Percentiles rank a stretch among this genome's conserved stretches.
Conservation (phyloP, 805 yeast genomes). For the Yamadazyma phyllophila region DNA sequence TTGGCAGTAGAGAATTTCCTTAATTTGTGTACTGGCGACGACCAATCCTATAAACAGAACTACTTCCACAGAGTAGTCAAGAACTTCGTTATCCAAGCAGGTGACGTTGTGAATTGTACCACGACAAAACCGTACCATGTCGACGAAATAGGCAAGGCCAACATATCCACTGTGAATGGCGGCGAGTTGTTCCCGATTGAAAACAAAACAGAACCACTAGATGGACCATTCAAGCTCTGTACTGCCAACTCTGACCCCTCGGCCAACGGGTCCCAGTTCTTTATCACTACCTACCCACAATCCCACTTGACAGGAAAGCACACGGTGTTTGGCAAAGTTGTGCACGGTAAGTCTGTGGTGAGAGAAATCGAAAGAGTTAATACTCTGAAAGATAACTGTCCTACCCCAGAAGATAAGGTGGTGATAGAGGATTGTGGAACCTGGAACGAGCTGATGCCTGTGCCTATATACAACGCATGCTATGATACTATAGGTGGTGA, state of each 20-base stretch:
- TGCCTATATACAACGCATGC: slow-evolving; percentile 65
- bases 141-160: slow-evolving; percentile 36
- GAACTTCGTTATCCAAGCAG: slow-evolving; percentile 71
- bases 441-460: slow-evolving; percentile 50
- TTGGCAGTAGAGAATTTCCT: slow-evolving; percentile 51
- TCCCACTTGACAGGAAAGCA: slow-evolving; percentile 78
- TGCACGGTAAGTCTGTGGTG: slow-evolving; percentile 65
- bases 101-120: slow-evolving; percentile 49
- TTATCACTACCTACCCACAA: slow-evolving; percentile 64
- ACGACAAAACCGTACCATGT: slow-evolving; percentile 19
- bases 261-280: slow-evolving; percentile 62
- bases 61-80: slow-evolving; percentile 62
- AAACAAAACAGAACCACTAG: slow-evolving; percentile 45
- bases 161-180: slow-evolving; percentile 16
- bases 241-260: slow-evolving; percentile 55
- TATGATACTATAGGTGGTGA: slow-evolving; percentile 65
- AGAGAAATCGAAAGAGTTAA: slow-evolving; percentile 57
- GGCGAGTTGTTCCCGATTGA: slow-evolving; percentile 52
- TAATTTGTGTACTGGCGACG: slow-evolving; percentile 39
- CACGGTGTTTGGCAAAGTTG: slow-evolving; percentile 72
- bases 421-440: slow-evolving; percentile 57
- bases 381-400: slow-evolving; percentile 43
- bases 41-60: slow-evolving; percentile 37
- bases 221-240: slow-evolving; percentile 51
- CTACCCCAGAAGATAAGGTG: slow-evolving; percentile 38